Evolutionary conservation across 2,329 filamentous ascomycete species (phyloP).

Genomic region (Ophiostoma ips): DNA sequence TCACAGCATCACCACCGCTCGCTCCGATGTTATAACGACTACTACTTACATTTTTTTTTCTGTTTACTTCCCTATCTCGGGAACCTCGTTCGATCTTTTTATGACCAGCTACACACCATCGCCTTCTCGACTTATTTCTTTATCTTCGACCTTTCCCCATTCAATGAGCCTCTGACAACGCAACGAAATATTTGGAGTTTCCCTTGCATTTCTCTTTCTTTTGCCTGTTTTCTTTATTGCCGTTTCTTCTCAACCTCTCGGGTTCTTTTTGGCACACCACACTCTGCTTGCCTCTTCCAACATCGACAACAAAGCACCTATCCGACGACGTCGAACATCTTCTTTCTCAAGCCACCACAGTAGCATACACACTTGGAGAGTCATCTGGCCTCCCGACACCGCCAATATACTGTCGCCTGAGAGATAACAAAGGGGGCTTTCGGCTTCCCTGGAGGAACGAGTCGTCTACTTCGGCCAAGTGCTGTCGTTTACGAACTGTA

Average conservation of each 20-base stretch:
- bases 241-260: too few relatives aligned
- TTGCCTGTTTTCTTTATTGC: not conserved
- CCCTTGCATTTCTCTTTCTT: not conserved
- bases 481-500: constrained; percentile 9
- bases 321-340: not conserved
- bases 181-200: constrained; percentile 20
- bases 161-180: constrained; percentile 31
- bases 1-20: constrained; percentile 9
- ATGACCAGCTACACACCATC: constrained; percentile 8
- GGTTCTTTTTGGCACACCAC: not conserved
- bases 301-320: not conserved
- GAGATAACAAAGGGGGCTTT: constrained; percentile 1
- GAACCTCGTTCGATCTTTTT: constrained; percentile 12
- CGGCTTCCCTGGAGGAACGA: constrained; percentile 10
- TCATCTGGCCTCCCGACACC: constrained; percentile 2
- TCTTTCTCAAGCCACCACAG: not conserved
- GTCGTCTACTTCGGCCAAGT: constrained; percentile 6
- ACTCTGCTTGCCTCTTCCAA: not conserved
- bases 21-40: constrained; percentile 31
- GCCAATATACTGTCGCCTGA: constrained; percentile 4
- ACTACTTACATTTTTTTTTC: constrained; percentile 18
- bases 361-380: not conserved
- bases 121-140: constrained; percentile 10
- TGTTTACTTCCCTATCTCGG: constrained; percentile 15
- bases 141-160: constrained; percentile 16